Base-by-base conservation (phyloP, 768 basidiomycete genomes). In the Amanita molliuscula region DNA sequence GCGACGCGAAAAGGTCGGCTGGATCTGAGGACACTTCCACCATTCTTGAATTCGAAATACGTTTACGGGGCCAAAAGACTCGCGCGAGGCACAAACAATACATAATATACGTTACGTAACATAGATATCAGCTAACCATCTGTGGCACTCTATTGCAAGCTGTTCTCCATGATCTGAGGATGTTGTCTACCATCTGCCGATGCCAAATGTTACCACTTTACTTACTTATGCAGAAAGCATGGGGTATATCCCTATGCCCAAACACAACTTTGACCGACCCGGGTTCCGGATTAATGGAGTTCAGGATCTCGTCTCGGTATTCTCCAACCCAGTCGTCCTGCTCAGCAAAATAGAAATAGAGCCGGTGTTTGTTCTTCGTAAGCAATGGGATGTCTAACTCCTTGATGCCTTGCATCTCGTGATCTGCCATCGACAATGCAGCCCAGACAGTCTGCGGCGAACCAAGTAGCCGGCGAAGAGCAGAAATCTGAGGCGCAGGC, bases 141-240 rank as follows among this genome's bases (percentile, higher is more conserved):
- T 25, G 21, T 47, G 58, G 54, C 80, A 82, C 36, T 76, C 73
- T 18, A 58, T 54, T 28, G 76, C 79, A 2, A 83, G 53, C 20
- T 67, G 55, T 43, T 75, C 69, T 13, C 76, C 65, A 55, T 84
- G 77, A 60, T 74, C 80, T 82, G 44, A 10, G 3, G 6, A 37
- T 18, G 36, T 37, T n/a, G 10, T n/a, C 33, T 3, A 36, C 8
- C 36, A 37, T 40, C 51, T 4, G 47, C 38, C n/a, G 35, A 48
- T 25, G 33, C 7, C 31, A 15, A 25, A 48, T 35, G 29, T 35
- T 20, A n/a, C 7, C 23, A 1, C 13, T 15, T 33, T 21, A 69
- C 81, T 58, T 55, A 86, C 82, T 77, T 44, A 89, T 78, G 59
- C 81, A 86, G 60, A 88, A 88, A 13, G 81, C 78, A 60, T 88